phyloP scores from a whole-genome alignment of 2,329 filamentous ascomycete species.

The Hypoxylon sp. region DNA sequence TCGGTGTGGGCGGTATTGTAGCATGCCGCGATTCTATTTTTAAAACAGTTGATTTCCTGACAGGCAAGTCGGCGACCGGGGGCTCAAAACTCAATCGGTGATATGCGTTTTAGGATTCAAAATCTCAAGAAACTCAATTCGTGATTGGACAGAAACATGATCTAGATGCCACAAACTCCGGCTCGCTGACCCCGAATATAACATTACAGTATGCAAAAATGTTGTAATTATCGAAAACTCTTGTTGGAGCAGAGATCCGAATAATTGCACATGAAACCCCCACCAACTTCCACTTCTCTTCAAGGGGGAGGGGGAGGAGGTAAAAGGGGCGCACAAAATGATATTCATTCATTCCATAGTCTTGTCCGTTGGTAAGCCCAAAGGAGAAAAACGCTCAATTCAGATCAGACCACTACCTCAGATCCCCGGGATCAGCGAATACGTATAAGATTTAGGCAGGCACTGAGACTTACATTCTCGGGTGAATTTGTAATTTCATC shows the following conservation, averaged over 20 bases:
- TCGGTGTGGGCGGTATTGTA: slow-evolving; percentile 30
- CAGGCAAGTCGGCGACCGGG: slow-evolving; percentile 10
- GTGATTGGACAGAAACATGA: slow-evolving; percentile 36
- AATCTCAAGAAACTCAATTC: slow-evolving; percentile 19
- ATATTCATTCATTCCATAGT: slow-evolving; percentile 20
- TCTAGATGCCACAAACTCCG: slow-evolving; percentile 30
- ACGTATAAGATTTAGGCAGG: slow-evolving; percentile 15
- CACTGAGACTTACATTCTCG: slow-evolving; percentile 51
- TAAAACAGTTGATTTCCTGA: slow-evolving; percentile 23
- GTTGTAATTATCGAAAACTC: slow-evolving; percentile 20
- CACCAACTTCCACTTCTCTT: slow-evolving; percentile 22
- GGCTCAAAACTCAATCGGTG: slow-evolving; percentile 36
- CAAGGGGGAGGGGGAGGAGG: slow-evolving; percentile 17
- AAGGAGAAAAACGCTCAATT: slow-evolving; percentile 32
- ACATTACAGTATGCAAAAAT: slow-evolving; percentile 32
- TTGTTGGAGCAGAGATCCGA: slow-evolving; percentile 19
- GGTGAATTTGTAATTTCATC: slow-evolving; percentile 56
- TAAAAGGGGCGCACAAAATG: slow-evolving; percentile 21
- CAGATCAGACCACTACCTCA: slow-evolving; percentile 50
- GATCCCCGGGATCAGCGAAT: slow-evolving; percentile 37
- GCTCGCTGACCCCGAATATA: slow-evolving; percentile 36
- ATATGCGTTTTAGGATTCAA: slow-evolving; percentile 35
- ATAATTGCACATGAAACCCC: slow-evolving; percentile 20
- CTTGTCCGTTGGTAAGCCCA: background rate
- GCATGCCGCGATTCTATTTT: slow-evolving; percentile 42